Evolutionary conservation across 139 green algal species (phyloP), one percentile per base, ranked within the genome.

Genomic region (Astrephomene gubernaculifera): DNA sequence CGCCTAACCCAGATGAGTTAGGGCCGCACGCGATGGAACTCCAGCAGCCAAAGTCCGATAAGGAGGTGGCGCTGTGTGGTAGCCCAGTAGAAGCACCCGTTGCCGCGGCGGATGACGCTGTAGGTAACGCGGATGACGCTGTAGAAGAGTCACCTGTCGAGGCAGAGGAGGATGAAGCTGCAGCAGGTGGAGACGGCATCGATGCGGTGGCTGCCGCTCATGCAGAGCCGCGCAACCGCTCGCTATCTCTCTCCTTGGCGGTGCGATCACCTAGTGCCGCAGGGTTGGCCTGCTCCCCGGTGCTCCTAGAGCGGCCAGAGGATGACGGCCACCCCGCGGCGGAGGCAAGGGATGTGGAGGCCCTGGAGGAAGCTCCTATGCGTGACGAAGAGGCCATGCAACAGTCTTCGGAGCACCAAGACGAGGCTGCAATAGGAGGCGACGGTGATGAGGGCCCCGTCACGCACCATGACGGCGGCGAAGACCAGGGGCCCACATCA

Each of bases 171-270:
- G 31, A 24, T 14, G 44, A 41, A 8, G 39, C n/a, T n/a, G 44
- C 44, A 60, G 70, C 25, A 17, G 43, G 2, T 41, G 10, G 9
- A 1, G 70, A 25, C 10, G 43, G 33, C 44, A 25, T 19, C 70
- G 43, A 80, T 35, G 71, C 29, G 36, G 3, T 10, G 9, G 53
- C 41, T 44, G 74, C 27, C 25, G 43, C 21, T 5, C 70, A 31
- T 24, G 17, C n/a, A 17, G 74, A 82, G 52, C 3, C 29, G 25
- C 76, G 76, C 27, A 68, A 72, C 31, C 39, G 76, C 4, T 83
- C 76, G 60, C 43, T 83, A 0, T 83, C 76, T 0, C 57, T 83
- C 1, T 38, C 76, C 0, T 6, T 52, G 74, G 36, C 25, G 14
- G 12, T 60, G 39, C 76, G 43, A 2, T 61, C 38, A 19, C 76